Base-by-base conservation (phyloP, 2,329 filamentous ascomycete species). In the Chrysosporium queenslandicum region DNA sequence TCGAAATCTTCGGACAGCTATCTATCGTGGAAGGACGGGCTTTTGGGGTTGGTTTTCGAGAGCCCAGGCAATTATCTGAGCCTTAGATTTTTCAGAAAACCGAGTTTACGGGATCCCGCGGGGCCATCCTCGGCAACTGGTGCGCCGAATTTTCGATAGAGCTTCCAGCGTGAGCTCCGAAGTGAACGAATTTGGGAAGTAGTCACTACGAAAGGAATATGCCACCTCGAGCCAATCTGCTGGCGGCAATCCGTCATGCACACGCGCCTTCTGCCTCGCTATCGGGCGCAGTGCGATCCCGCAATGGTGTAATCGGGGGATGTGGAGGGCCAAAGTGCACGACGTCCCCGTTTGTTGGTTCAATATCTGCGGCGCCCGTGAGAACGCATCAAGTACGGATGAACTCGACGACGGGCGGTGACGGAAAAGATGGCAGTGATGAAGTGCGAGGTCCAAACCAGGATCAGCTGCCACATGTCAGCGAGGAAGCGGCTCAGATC, bases 401-500 rank as follows among this genome's bases (percentile, higher is more conserved):
- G 62, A 69, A 64, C 52, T 71, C 68, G 20, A 68, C 67, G 30
- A 58, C 61, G 9, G 61, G 54, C 54, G 58, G 48, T 60, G 60
- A 32, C 56, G 46, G 29, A 18, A 23, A 50, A 27, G 27, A 60
- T 16, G 55, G 60, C 14, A 60, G 66, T 30, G 57, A 64, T 29
- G 30, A 46, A 14, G 55, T 60, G 40, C 64, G 64, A 42, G 74
- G 73, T 20, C 72, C 77, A 11, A 78, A 77, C 53, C 72, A 75
- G 66, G 72, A 77, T 56, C 66, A 64, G 27, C 67, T 81, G 50
- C 77, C 78, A 39, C 75, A 81, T 68, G 78, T 84, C 27, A 82
- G 77, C 56, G 79, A 85, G 63, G 82, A 86, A 65, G 81, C 81
- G 29, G 77, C 77, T 36, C 76, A 78, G 59, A 75, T 78, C 58